A percentile compares a stretch with the other conserved stretches of the same genome.
phyloP scores from a whole-genome alignment of 2,329 filamentous ascomycete genomes.

The Exophiala alcalophila region DNA sequence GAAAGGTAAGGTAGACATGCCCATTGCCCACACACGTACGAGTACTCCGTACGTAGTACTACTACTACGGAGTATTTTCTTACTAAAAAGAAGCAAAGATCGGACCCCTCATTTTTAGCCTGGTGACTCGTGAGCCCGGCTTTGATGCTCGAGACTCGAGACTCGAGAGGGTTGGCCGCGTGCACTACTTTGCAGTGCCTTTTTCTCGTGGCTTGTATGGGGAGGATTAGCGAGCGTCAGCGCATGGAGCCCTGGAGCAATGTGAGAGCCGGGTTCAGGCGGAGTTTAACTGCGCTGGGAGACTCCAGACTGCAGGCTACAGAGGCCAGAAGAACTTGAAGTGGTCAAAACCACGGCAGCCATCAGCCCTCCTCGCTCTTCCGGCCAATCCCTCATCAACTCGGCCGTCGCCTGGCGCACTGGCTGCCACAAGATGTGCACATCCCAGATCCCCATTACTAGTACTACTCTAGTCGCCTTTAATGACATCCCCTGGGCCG shows the following conservation, averaged over 20 bases:
- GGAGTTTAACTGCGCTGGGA: constrained; percentile 8
- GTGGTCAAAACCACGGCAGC: constrained; percentile 16
- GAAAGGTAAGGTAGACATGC: no score
- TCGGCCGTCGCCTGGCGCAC: constrained; percentile 23
- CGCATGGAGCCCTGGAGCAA: constrained; percentile 15
- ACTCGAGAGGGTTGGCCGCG: constrained; percentile 13
- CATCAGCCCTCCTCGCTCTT: constrained; percentile 21
- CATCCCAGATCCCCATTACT: no score
- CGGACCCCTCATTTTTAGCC: constrained; percentile 28
- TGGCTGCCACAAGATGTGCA: constrained; percentile 21
- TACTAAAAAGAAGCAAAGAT: constrained; percentile 15
- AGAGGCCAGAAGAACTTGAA: no score
- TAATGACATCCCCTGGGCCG: constrained; percentile 4
- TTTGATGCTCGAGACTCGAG: constrained; percentile 5
- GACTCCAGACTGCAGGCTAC: no score
- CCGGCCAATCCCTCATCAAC: constrained; percentile 19
- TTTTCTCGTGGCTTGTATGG: constrained; percentile 21
- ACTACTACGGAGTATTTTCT: no score
- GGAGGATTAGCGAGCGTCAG: constrained; percentile 24
- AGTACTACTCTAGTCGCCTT: no score
- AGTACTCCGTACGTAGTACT: no score
- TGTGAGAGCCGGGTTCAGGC: constrained; percentile 16
- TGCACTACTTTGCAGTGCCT: constrained; percentile 14
- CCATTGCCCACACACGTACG: no score
- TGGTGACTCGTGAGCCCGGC: no score